Base-by-base conservation (phyloP, 495 filamentous ascomycete species). In the Aspergillus avenaceus region DNA sequence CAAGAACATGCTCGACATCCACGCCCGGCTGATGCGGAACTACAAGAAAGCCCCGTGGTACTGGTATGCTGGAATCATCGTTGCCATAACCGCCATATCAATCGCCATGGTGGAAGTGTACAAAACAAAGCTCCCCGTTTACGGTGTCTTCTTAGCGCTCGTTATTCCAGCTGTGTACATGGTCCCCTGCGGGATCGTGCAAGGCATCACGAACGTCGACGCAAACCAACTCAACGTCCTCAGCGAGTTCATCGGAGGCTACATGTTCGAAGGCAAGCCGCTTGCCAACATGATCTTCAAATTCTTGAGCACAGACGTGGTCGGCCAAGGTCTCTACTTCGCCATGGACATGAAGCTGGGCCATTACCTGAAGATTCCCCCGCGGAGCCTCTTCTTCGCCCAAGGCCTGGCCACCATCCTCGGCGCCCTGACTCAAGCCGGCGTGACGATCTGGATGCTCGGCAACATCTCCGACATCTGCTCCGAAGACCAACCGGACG, bases 131-230 rank as follows among this genome's bases (percentile, higher is more conserved):
- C 76, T 92, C 3, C 88, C 88, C 0, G 90, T 88, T 76, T 91
- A 91, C 56, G 89, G 88, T 4, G 69, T 93, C 6, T 74, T 93
- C 5, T 73, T 93, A 5, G 87, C 86, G 2, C 71, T 93, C 8
- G 75, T 74, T 28, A 90, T 92, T 37, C 87, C 86, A 41, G 78
- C 79, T 6, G 58, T 88, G 6, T 80, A 91, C 37, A 91, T 92
- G 70, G 83, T 92, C 37, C 89, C 89, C 19, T 89, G 88, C 58
- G 88, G 88, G 45, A 91, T 92, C 40, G 82, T 92, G 43, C 90
- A 90, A 80, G 89, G 87, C 3, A 89, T 92, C 52, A 91, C 89
- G 16, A 92, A 93, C 62, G 87, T 90, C 45, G 84, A 90, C 56
- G 84, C 78, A 51, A 85, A 80, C 60, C 54, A 68, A 58, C 42